Evolutionary conservation across 179 eudicot species (phyloP), one percentile per base, ranked within the genome.

Genomic region (Actinidia chinensis): DNA sequence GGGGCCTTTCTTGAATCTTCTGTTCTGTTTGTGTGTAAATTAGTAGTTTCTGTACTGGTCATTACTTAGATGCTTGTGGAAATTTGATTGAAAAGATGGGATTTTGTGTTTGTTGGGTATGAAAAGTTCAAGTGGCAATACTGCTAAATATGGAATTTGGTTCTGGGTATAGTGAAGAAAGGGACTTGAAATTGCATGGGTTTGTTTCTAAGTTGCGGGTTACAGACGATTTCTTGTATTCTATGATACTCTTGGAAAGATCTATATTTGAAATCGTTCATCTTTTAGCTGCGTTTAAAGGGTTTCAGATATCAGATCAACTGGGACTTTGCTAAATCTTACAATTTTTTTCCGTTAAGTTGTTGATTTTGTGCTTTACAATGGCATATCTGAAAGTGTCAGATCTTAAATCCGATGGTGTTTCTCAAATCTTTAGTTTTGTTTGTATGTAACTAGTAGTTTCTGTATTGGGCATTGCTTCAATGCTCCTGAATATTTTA

Each of bases 301-400:
- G 51, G 79, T 66, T 76, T 76, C 73, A 52, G 40, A 76, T 76
- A 56, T 61, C 46, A 25, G 58, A 75, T 28, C 55, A 14, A 58
- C 42, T 6, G n/a, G 33, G 64, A n/a, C 64, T 59, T 59, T 0
- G 25, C 23, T 8, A 22, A 59, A 59, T 59, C 9, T 22, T 20
- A 7, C 25, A 8, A 8, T 59, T 59, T 20, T 25, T 14, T 7
- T 59, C 23, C 1, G 9, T 28, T 5, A 44, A 2, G 6, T n/a
- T 66, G 18, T 68, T 48, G 15, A 15, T 23, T 63, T 17, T 55
- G 48, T 20, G 13, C 46, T 64, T 0, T 15, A 28, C 63, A 23
- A 22, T 60, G 64, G 15, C 25, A 28, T 28, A 63, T 25, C 33
- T 63, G 43, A 63, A 63, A 17, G 8, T 36, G 47, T 63, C 67